Evolutionary conservation across 2,329 filamentous ascomycete species (phyloP), one percentile per base, ranked within the genome.

Genomic region (Periglandula ipomoeae): DNA sequence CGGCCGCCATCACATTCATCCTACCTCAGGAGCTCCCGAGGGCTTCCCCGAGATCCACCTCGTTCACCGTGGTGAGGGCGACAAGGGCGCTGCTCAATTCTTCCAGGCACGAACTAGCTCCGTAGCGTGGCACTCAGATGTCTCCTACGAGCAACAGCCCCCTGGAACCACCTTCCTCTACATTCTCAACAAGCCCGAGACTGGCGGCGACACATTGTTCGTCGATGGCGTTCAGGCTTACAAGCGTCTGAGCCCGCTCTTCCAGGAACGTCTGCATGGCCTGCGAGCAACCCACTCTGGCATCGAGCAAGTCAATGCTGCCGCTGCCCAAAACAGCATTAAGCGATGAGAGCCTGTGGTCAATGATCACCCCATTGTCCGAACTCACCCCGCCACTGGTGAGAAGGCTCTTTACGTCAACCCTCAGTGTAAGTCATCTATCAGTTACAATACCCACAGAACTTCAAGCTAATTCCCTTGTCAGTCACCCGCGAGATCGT

Each of bases 81-180:
- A 71, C 53, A 59, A 54, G 24, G 79, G 44, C 70, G 79, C 51
- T 19, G 68, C 76, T 19, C 71, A 77, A 44, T 86, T 85, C 65
- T 82, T 89, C 55, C 58, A 64, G 50, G 78, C 79, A 42, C 78
- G 85, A 20, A 90, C 86, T 3, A 91, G 84, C 66, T 87, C 84
- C 1, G 82, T 94, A 1, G 87, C 87, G 7, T 95, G 89, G 89
- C 89, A 95, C 69, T 87, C 83, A 0, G 89, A 95, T 56, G 84
- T 95, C 1, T 87, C 85, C 0, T 95, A 94, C 62, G 90, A 95
- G 70, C 71, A 79, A 56, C 89, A 96, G 68, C 89, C 90, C 1
- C 89, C 90, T 0, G 88, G 89, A 26, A 95, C 89, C 0, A 95
- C 90, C 0, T 94, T 95, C 67, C 68, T 95, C 32, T 95, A 94